Conservation (phyloP, 2,329 filamentous ascomycete species). For the Aspergillus calidoustus region DNA sequence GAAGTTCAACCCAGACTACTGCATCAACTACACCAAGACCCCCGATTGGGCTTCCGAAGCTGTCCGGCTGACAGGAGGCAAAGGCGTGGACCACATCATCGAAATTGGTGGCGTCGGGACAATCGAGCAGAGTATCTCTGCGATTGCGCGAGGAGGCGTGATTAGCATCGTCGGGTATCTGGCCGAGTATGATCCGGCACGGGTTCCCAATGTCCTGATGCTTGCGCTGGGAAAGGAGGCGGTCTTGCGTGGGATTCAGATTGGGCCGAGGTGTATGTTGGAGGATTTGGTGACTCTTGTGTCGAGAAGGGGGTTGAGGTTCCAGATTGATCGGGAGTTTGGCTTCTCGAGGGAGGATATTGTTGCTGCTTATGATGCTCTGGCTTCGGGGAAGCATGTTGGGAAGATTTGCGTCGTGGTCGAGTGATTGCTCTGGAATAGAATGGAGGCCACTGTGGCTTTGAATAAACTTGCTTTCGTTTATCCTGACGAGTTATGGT, state of each 20-base stretch:
- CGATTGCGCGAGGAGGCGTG: slow-evolving; percentile 47
- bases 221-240: too few species aligned
- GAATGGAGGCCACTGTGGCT: too few species aligned
- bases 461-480: too few species aligned
- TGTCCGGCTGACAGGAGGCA: slow-evolving; percentile 35
- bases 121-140: slow-evolving; percentile 46
- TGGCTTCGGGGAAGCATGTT: neutral
- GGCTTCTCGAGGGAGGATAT: neutral
- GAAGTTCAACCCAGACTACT: slow-evolving; percentile 27
- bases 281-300: too few species aligned
- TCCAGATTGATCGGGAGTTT: neutral
- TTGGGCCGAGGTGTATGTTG: too few species aligned
- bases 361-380: neutral
- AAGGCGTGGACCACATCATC: slow-evolving; percentile 44
- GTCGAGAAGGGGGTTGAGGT: neutral
- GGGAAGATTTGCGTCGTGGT: neutral
- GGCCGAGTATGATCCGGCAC: slow-evolving; percentile 31
- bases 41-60: slow-evolving; percentile 41
- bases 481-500: too few species aligned
- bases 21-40: slow-evolving; percentile 38
- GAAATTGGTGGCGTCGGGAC: slow-evolving; percentile 47
- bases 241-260: too few species aligned
- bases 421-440: neutral
- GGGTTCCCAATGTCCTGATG: too few species aligned
- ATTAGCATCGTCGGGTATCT: slow-evolving; percentile 52